Conservation (phyloP, 768 basidiomycete genomes). For the Coprinopsis marcescibilis region DNA sequence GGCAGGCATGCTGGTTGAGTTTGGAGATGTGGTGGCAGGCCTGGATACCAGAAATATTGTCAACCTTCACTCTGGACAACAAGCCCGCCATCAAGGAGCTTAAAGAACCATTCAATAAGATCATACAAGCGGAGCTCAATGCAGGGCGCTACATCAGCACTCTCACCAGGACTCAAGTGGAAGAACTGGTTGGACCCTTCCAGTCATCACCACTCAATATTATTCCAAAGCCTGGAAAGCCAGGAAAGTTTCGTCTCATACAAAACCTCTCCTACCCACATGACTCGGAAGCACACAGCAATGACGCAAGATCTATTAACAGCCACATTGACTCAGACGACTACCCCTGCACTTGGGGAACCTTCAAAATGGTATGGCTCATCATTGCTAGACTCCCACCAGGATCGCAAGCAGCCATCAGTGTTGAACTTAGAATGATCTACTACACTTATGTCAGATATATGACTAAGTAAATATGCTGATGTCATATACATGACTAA, state of each 20-base stretch:
- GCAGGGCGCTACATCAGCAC: conserved; percentile 29
- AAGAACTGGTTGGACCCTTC: conserved; percentile 29
- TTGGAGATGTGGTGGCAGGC: conserved; percentile 19
- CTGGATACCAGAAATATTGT: conserved; percentile 25
- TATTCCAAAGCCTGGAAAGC: conserved; percentile 29
- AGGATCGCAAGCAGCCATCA: conserved; percentile 28
- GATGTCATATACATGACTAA: too few relatives aligned
- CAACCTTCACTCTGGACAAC: conserved; percentile 28
- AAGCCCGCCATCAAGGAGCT: conserved; percentile 14
- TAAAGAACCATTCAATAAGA: conserved; percentile 10
- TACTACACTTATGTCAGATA: too few relatives aligned
- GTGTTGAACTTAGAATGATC: too few relatives aligned
- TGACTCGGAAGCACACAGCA: conserved; percentile 4
- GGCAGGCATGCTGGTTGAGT: conserved; percentile 17
- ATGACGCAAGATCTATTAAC: conserved; percentile 29
- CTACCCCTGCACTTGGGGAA: conserved; percentile 41
- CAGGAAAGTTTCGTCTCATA: conserved; percentile 25
- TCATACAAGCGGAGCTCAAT: conserved; percentile 21
- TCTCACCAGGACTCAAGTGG: conserved; percentile 15
- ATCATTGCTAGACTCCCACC: conserved; percentile 28
- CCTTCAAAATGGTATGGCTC: conserved; percentile 27
- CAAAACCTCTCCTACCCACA: conserved; percentile 35
- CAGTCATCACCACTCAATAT: conserved; percentile 32
- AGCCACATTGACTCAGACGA: conserved; percentile 21
- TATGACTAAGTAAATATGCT: too few relatives aligned